A percentile compares a stretch with the other conserved stretches of the same genome.
Evolutionary conservation across 352 stramenopile genomes (phyloP).

Genomic region (Phytophthora crassamura): DNA sequence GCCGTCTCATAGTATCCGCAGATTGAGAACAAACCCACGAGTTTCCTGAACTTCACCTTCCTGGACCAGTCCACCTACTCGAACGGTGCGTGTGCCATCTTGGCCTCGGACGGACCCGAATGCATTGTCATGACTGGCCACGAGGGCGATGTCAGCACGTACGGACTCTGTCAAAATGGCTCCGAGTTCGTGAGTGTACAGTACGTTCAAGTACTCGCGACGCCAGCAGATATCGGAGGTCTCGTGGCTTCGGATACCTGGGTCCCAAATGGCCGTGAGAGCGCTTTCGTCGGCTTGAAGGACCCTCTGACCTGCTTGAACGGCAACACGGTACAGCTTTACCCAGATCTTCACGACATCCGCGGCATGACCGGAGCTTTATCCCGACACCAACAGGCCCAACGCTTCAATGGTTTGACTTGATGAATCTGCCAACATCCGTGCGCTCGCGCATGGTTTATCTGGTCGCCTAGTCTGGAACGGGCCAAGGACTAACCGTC

Average conservation of each 20-base stretch:
- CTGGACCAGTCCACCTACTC: conserved; percentile 21
- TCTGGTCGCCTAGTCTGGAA: conserved; percentile 27
- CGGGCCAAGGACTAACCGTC: conserved; percentile 34
- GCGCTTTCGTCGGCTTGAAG: conserved; percentile 35
- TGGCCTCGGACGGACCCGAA: conserved; percentile 34
- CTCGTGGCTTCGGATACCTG: conserved; percentile 37
- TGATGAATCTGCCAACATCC: conserved; percentile 34
- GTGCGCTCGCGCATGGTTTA: conserved; percentile 45
- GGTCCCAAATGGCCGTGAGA: conserved; percentile 45
- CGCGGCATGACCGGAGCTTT: conserved; percentile 23
- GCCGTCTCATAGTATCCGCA: conserved; percentile 41
- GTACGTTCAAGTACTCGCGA: conserved; percentile 40
- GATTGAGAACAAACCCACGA: conserved; percentile 31
- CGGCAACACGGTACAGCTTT: conserved; percentile 26
- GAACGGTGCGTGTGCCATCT: conserved; percentile 35
- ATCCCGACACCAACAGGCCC: conserved; percentile 15
- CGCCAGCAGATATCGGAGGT: conserved; percentile 43
- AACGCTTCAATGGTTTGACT: conserved; percentile 40
- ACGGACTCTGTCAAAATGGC: conserved; percentile 42
- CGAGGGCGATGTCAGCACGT: conserved; percentile 42
- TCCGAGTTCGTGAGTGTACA: conserved; percentile 45
- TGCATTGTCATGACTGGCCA: conserved; percentile 52
- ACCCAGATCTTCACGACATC: conserved; percentile 20
- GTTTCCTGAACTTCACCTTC: conserved; percentile 44
- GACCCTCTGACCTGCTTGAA: conserved; percentile 16